Percentiles rank a stretch among this genome's conserved stretches.
These are phyloP conservation scores for Penicillium pancosmium DNA, from an alignment of 495 filamentous ascomycete genomes.

Conservation along the genomic window DNA sequence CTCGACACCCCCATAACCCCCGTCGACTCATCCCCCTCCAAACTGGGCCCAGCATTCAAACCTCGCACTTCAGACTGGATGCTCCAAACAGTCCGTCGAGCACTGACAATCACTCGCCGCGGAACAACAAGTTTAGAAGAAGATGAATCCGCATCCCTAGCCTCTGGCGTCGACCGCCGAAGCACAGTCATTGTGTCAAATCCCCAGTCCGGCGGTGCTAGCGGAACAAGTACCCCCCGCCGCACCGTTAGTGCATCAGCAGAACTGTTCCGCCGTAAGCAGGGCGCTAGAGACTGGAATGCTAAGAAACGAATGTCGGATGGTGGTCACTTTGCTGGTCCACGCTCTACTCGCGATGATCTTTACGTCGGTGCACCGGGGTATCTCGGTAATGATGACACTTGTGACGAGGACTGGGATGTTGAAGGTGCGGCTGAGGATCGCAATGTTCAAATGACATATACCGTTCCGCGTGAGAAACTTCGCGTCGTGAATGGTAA, in stretches of 20 bases:
- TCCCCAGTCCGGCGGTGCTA: background rate
- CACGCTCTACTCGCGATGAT: conserved; percentile 34
- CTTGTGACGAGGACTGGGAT: conserved; percentile 74
- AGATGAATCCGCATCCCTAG: conserved; percentile 20
- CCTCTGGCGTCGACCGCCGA: conserved; percentile 40
- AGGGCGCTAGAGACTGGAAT: conserved; percentile 61
- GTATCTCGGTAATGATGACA: conserved; percentile 30
- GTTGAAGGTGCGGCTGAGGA: conserved; percentile 80
- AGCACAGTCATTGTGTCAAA: conserved; percentile 32
- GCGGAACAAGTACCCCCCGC: conserved; percentile 38
- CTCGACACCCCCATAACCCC: conserved; percentile 13
- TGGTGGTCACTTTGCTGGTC: conserved; percentile 18
- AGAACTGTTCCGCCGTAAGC: conserved; percentile 60
- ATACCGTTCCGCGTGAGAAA: conserved; percentile 84
- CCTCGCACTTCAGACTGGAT: conserved; percentile 53
- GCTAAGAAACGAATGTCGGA: conserved; percentile 39
- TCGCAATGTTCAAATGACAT: conserved; percentile 87
- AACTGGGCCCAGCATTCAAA: conserved; percentile 34
- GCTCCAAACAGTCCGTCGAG: conserved; percentile 56
- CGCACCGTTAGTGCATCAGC: conserved; percentile 62
- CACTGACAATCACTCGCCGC: conserved; percentile 46
- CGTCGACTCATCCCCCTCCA: conserved; percentile 32
- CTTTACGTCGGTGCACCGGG: conserved; percentile 32
- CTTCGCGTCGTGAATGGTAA: conserved; percentile 81
- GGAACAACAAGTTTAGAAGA: conserved; percentile 24